Evolutionary conservation across 441 rosid genomes (phyloP), one percentile per base, ranked within the genome.

Genomic region (Bocquillonia castaneifolia): DNA sequence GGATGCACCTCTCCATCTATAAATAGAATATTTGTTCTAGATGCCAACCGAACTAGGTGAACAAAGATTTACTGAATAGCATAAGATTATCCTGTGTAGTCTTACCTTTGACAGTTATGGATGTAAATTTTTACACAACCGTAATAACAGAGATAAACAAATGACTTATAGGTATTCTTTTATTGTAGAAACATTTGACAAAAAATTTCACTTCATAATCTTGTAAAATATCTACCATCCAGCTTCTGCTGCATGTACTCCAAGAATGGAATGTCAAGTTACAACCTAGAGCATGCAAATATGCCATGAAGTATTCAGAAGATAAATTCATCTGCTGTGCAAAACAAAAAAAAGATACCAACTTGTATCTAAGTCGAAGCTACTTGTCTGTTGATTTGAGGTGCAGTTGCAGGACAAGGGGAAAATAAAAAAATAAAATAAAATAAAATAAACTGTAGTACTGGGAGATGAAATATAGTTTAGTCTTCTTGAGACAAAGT

Each of bases 401-500:
- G 36, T 32, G 18, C 56, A 32, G 8, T 32, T 50, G 29, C 37
- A 48, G 17, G 17, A 44, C 64, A 32, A 3, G 14, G 13, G 42
- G 23, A 54, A 45, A 42, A 53, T 51, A 55, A 67, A 39, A 23
- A 66, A 59, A 53, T 44, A 45, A 60, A 66, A n/a, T n/a, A n/a
- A n/a, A n/a, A n/a, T n/a, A n/a, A n/a, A n/a, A n/a, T n/a, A 22
- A 44, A 31, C 3, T 9, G 6, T 8, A 45, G 17, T 18, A 3
- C 23, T 22, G 26, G n/a, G 15, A 63, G 22, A 48, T 15, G 10
- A 25, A 63, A 25, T 37, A 20, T 61, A 28, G 42, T 51, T 39
- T 66, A 40, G 64, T 17, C 37, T 20, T 44, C 29, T 45, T 26
- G n/a, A 3, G 59, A 39, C 68, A 78, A 68, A 72, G 71, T 40